These are phyloP conservation scores for Elsinoe perseae DNA, from an alignment of 2,329 filamentous ascomycete genomes.

Conservation along the genomic window DNA sequence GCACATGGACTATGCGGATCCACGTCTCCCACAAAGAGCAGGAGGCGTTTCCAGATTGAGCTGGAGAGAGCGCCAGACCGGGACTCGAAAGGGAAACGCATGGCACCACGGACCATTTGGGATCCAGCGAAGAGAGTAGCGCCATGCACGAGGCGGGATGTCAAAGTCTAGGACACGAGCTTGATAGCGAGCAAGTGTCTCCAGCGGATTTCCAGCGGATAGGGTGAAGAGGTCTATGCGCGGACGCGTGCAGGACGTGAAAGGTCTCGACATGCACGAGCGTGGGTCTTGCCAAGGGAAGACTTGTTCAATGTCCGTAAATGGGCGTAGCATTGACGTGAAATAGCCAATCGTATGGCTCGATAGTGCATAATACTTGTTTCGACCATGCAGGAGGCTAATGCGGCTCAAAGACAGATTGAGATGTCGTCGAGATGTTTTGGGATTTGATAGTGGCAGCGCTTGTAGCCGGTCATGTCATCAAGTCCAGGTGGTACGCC, in stretches of 20 bases:
- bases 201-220: constrained; percentile 6
- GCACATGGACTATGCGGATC: neutral
- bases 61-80: neutral
- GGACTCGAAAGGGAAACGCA: constrained; percentile 11
- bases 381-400: constrained; percentile 12
- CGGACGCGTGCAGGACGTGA: constrained; percentile 12
- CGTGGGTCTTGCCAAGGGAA: neutral
- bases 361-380: constrained; percentile 4
- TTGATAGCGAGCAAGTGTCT: constrained; percentile 5
- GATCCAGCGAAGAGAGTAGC: neutral
- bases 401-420: constrained; percentile 12
- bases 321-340: too few relatives aligned
- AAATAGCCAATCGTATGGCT: neutral
- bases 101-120: constrained; percentile 3
- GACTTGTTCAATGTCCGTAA: neutral
- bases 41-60: constrained; percentile 11
- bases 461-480: constrained; percentile 1
- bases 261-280: constrained; percentile 6
- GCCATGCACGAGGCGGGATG: neutral
- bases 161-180: neutral
- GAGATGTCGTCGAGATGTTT: neutral
- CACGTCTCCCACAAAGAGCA: constrained; percentile 11
- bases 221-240: constrained; percentile 8
- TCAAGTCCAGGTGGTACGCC: neutral
- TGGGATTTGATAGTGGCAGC: constrained; percentile 7